Evolutionary conservation across 192 early-diverging fungal genomes (phyloP), one percentile per base, ranked within the genome.

Genomic region (Linnemannia zychae): DNA sequence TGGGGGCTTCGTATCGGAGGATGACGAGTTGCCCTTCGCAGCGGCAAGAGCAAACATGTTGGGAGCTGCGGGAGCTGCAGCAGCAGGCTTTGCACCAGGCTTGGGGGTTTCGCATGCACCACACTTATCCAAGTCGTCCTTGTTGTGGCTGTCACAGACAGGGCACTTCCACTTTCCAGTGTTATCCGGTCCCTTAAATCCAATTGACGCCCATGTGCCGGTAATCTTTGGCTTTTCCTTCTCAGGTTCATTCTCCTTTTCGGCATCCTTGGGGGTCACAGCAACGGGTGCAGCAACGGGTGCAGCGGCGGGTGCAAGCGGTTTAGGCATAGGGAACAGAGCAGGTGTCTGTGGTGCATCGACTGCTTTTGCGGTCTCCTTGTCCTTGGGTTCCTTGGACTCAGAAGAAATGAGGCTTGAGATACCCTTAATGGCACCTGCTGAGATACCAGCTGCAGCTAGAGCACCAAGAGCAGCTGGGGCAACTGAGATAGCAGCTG

Each of bases 81-180:
- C 68, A 3, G 74, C 68, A 17, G 66, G 20, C 33, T 71, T 47
- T 1, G 37, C 81, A 7, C 81, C 81, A 12, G 81, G 81, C 49
- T 85, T 85, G 17, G 63, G 15, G 3, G 77, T 79, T 9, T 85
- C 83, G 18, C 83, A 85, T 22, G 77, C 79, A 0, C 67, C 77
- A 38, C 83, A 85, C 36, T 79, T 85, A 67, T 34, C 40, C 11
- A 73, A 22, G 0, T 67, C 37, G 38, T 85, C 71, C 4, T 71
- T 48, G 13, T 76, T 85, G 48, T 13, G 13, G 31, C 76, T 74
- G 47, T 79, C 83, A 34, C 83, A 85, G 3, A 77, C 75, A 0
- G 77, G 67, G 68, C 82, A 84, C 47, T 84, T 84, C 82, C 82
- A 84, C 46, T 84, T 84, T 33, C 71, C 48, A 20, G 50, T 24